Evolutionary conservation across 768 basidiomycete genomes (phyloP).

Genomic region (Inosperma sp.): DNA sequence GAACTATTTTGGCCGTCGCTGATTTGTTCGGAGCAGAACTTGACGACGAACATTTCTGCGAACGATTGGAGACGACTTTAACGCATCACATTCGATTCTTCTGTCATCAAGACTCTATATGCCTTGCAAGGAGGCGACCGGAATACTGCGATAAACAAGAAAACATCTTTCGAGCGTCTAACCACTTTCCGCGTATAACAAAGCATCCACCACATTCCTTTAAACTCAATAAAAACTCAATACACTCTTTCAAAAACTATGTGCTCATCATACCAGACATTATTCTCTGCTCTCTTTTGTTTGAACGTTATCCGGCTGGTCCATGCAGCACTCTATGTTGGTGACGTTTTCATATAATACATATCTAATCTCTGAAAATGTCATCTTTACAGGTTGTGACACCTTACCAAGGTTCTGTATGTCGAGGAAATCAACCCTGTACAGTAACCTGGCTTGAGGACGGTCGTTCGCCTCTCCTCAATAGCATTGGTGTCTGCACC

Average conservation of each 20-base stretch:
- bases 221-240: no score
- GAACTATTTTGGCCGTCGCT: background rate
- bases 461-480: constrained; percentile 46
- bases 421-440: constrained; percentile 52
- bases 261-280: constrained; percentile 13
- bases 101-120: constrained; percentile 8
- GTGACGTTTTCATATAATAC: constrained; percentile 14
- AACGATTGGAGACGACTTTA: constrained; percentile 16
- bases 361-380: background rate
- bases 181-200: background rate
- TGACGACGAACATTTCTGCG: constrained; percentile 14
- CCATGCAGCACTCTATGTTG: constrained; percentile 40
- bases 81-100: constrained; percentile 9
- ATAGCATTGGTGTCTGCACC: constrained; percentile 45
- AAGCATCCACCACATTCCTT: no score
- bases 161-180: background rate
- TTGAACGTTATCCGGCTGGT: constrained; percentile 25
- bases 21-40: constrained; percentile 7
- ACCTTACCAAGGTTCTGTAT: constrained; percentile 41
- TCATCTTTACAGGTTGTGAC: constrained; percentile 18
- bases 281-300: constrained; percentile 19
- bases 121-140: constrained; percentile 3
- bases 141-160: constrained; percentile 8
- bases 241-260: constrained; percentile 12
- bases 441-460: constrained; percentile 61